Percentiles rank a stretch among this genome's conserved stretches.
Evolutionary conservation across 495 filamentous ascomycete genomes (phyloP).

Genomic region (Alectoria sarmentosa): DNA sequence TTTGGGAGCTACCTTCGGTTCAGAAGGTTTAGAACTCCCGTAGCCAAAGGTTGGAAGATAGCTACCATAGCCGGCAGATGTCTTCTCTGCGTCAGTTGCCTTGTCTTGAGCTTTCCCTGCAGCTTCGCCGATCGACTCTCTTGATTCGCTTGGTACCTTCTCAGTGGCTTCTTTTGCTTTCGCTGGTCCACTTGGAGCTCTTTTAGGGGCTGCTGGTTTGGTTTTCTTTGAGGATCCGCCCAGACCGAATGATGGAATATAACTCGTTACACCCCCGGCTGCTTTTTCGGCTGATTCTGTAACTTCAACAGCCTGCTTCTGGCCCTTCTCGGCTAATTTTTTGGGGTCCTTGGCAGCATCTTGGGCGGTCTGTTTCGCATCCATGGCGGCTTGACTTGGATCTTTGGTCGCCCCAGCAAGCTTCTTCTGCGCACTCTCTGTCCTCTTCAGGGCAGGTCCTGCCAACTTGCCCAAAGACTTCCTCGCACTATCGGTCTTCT

Average conservation of each 20-base stretch:
- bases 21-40: background rate
- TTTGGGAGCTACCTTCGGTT: background rate
- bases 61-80: background rate
- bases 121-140: background rate
- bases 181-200: background rate
- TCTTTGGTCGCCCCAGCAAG: background rate
- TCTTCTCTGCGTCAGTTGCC: background rate
- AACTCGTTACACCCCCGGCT: slow-evolving; percentile 15
- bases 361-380: background rate
- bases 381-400: background rate
- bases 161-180: background rate
- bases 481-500: slow-evolving; percentile 5
- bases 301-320: background rate
- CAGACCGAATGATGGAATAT: slow-evolving; percentile 22
- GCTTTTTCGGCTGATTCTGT: background rate
- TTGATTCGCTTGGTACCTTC: background rate
- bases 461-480: slow-evolving; percentile 1
- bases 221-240: slow-evolving; percentile 8
- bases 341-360: background rate
- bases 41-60: slow-evolving; percentile 1
- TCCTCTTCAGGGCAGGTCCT: background rate
- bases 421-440: slow-evolving; percentile 13
- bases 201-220: slow-evolving; percentile 9
- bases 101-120: background rate
- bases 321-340: background rate